phyloP scores from a whole-genome alignment of 2,329 filamentous ascomycete species.

The Aspergillus ochraceoroseus region DNA sequence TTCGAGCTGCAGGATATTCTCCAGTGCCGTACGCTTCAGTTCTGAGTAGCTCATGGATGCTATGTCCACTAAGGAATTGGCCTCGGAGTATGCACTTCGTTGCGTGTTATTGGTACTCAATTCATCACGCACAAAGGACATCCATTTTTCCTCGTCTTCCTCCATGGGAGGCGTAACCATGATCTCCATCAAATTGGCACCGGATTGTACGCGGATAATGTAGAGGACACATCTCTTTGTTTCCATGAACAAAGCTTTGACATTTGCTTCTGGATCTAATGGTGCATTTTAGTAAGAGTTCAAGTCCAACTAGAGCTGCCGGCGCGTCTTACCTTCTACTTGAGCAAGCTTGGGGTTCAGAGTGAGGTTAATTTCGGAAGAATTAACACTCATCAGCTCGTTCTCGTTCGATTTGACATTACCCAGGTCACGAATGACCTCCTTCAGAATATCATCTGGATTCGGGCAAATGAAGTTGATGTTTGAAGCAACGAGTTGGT shows the following conservation, averaged over 20 bases:
- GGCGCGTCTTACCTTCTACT: constrained; percentile 55
- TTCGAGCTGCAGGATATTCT: constrained; percentile 89
- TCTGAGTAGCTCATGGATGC: constrained; percentile 85
- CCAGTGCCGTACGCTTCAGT: constrained; percentile 84
- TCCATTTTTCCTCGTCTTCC: constrained; percentile 89
- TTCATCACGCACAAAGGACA: constrained; percentile 73
- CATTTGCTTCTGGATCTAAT: constrained; percentile 79
- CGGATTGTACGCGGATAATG: constrained; percentile 94
- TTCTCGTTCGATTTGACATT: constrained; percentile 95
- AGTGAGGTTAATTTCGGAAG: constrained; percentile 85
- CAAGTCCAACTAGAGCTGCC: background rate
- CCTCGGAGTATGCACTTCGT: constrained; percentile 82
- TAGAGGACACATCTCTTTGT: constrained; percentile 96
- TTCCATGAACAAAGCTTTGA: constrained; percentile 94
- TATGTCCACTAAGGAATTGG: constrained; percentile 77
- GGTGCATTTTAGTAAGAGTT: constrained; percentile 17
- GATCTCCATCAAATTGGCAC: constrained; percentile 88
- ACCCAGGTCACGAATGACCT: constrained; percentile 88
- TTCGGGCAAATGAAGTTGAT: constrained; percentile 70
- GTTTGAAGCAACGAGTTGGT: constrained; percentile 77
- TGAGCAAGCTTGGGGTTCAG: constrained; percentile 85
- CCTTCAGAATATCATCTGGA: constrained; percentile 80
- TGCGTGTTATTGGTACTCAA: constrained; percentile 63
- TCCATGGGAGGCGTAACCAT: constrained; percentile 80
- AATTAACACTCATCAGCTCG: constrained; percentile 80